Conservation (phyloP, 345 rosid species). For the Lagerstroemia speciosa region DNA sequence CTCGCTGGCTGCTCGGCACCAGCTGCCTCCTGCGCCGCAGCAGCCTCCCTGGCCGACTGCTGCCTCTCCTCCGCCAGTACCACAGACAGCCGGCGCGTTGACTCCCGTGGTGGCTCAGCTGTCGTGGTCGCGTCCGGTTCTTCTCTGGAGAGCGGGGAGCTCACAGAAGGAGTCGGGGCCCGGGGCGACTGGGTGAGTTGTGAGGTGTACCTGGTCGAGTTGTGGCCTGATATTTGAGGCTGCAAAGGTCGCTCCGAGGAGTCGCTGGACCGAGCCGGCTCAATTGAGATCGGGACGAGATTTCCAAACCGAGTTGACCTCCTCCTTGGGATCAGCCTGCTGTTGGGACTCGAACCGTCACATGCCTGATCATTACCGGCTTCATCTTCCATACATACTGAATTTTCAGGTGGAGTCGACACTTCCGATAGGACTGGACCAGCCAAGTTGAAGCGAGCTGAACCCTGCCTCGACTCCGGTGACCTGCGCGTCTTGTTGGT, state of each 20-base stretch:
- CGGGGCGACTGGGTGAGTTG: neutral
- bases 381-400: constrained; percentile 3
- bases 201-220: constrained; percentile 26
- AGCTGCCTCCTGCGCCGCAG: constrained; percentile 12
- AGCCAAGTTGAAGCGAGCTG: constrained; percentile 21
- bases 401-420: constrained; percentile 1
- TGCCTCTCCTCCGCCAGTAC: constrained; percentile 54
- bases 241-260: constrained; percentile 14
- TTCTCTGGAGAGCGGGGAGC: no score
- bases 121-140: constrained; percentile 9
- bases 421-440: constrained; percentile 11
- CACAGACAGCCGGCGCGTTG: constrained; percentile 25
- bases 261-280: constrained; percentile 22
- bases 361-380: no score
- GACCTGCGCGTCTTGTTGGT: constrained; percentile 23
- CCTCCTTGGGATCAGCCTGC: constrained; percentile 20
- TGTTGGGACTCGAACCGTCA: no score
- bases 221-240: constrained; percentile 39
- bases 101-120: constrained; percentile 27
- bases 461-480: no score
- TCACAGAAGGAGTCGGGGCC: constrained; percentile 3
- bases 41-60: constrained; percentile 70
- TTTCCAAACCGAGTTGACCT: constrained; percentile 34
- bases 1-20: constrained; percentile 35
- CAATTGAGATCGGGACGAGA: constrained; percentile 8